These are phyloP conservation scores for Punctularia strigosozonata DNA, from an alignment of 768 basidiomycete species.

Conservation along the genomic window DNA sequence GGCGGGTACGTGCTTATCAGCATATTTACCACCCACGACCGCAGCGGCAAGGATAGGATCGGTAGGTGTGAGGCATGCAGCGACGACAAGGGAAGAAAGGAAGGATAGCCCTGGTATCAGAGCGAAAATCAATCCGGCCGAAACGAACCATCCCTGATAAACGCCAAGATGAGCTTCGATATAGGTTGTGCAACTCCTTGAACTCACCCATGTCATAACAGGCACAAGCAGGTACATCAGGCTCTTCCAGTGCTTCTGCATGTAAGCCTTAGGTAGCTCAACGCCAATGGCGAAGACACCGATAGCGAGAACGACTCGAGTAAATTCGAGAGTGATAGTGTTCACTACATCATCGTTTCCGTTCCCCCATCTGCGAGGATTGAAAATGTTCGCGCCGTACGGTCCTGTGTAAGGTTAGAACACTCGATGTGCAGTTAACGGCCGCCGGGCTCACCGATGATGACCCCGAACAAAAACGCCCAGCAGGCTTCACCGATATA, in stretches of 20 bases:
- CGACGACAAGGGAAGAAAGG: constrained; percentile 80
- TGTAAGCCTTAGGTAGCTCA: constrained; percentile 93
- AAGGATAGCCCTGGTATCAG: constrained; percentile 86
- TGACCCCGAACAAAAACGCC: constrained; percentile 89
- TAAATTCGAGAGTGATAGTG: constrained; percentile 80
- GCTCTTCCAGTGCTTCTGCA: constrained; percentile 87
- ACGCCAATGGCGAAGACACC: constrained; percentile 98
- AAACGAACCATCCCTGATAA: constrained; percentile 84
- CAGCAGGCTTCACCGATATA: constrained; percentile 96
- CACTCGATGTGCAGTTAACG: not conserved
- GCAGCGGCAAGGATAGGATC: constrained; percentile 91
- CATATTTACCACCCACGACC: constrained; percentile 91
- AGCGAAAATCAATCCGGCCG: constrained; percentile 82
- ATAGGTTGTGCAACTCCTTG: not conserved
- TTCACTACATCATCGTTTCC: constrained; percentile 40
- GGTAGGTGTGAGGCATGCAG: constrained; percentile 89
- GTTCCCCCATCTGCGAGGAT: constrained; percentile 67
- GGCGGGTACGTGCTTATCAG: constrained; percentile 91
- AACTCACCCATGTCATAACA: constrained; percentile 73
- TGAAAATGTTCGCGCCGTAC: constrained; percentile 69
- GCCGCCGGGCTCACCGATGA: constrained; percentile 47
- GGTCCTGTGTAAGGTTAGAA: constrained; percentile 40
- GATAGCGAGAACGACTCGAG: constrained; percentile 87
- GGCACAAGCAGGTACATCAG: constrained; percentile 74
- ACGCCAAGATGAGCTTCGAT: not conserved